A percentile compares a stretch with the other conserved stretches of the same genome.
These are phyloP conservation scores for Prunus mongolica DNA, from an alignment of 306 rosid species.

Conservation along the genomic window DNA sequence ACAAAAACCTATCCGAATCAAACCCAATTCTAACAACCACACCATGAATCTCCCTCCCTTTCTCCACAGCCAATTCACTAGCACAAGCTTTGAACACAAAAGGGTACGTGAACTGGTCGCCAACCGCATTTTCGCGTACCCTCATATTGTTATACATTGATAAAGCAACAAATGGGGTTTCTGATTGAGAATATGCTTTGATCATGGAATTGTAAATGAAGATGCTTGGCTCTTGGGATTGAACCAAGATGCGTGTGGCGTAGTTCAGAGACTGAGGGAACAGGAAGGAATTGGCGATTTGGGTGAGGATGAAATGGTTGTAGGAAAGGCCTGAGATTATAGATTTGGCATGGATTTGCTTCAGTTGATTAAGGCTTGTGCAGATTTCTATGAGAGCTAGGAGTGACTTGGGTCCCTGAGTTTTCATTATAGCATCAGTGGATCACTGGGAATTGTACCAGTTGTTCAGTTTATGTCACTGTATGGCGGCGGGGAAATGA, in stretches of 20 bases:
- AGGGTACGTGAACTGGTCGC: conserved; percentile 1
- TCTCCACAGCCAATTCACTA: not conserved
- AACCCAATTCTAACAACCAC: not conserved
- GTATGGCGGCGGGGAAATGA: not conserved
- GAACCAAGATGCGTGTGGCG: not conserved
- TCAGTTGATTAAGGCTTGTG: not conserved
- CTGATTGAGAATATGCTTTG: not conserved
- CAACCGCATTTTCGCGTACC: not conserved
- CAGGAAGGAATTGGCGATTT: not conserved
- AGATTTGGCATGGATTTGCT: not conserved
- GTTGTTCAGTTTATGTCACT: no score
- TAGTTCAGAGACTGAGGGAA: not conserved
- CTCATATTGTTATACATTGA: not conserved
- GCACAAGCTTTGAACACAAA: conserved; percentile 4
- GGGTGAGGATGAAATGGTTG: not conserved
- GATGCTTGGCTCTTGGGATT: not conserved
- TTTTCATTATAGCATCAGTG: not conserved
- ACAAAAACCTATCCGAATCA: not conserved
- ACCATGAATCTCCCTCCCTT: conserved; percentile 13
- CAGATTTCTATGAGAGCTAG: not conserved
- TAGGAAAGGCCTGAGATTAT: not conserved
- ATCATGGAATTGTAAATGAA: not conserved
- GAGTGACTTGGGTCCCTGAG: not conserved
- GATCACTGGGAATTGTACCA: not conserved
- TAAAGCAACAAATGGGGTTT: not conserved